Conservation (phyloP, 768 basidiomycete species). For the Xerocomus brunneocitrinus region DNA sequence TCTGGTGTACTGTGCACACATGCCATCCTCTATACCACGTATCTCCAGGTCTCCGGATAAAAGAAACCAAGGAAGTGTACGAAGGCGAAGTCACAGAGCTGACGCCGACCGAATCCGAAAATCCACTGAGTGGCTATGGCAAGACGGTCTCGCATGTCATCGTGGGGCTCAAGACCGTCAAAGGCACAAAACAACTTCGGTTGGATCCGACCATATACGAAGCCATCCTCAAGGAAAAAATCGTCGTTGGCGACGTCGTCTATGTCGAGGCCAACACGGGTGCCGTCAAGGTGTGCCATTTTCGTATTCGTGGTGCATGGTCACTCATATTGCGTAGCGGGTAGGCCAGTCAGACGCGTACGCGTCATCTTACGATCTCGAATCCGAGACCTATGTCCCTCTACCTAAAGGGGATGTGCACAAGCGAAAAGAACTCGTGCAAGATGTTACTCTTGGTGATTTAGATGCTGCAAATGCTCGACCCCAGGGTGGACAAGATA, state of each 20-base stretch:
- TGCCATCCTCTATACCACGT: not conserved
- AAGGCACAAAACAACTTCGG: constrained; percentile 89
- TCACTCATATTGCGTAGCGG: constrained; percentile 46
- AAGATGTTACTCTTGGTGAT: constrained; percentile 93
- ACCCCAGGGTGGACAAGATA: constrained; percentile 95
- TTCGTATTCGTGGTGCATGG: not conserved
- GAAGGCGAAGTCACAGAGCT: constrained; percentile 98
- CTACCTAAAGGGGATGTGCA: constrained; percentile 96
- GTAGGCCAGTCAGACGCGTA: constrained; percentile 97
- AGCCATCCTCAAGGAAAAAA: constrained; percentile 94
- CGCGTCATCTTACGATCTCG: constrained; percentile 94
- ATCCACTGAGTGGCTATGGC: constrained; percentile 95
- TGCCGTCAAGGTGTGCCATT: constrained; percentile 74
- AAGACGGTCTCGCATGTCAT: constrained; percentile 99
- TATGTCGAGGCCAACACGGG: constrained; percentile 93
- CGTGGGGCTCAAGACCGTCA: constrained; percentile 91
- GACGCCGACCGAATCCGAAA: constrained; percentile 94
- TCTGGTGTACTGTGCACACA: constrained; percentile 7
- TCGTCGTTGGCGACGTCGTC: constrained; percentile 93
- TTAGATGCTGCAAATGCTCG: constrained; percentile 95
- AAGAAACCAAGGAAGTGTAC: constrained; percentile 98
- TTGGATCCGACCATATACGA: constrained; percentile 96
- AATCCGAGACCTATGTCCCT: constrained; percentile 98
- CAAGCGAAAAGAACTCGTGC: constrained; percentile 92
- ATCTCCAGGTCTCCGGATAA: constrained; percentile 77